Base-by-base conservation (phyloP, 2,329 filamentous ascomycete species). In the Cercospora citrullina region DNA sequence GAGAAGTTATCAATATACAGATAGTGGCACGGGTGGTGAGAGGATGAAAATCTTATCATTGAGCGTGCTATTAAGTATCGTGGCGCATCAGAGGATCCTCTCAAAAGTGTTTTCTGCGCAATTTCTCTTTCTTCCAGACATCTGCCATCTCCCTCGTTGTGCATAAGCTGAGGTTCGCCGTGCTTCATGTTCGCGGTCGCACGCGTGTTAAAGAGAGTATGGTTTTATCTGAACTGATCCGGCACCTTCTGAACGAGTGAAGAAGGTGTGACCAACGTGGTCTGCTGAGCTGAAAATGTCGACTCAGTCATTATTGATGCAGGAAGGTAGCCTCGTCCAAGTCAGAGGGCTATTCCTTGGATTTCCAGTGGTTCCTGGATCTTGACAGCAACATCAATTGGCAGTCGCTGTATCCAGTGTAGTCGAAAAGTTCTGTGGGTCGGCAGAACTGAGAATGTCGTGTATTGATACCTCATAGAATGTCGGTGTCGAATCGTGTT, bases 241-340 rank as follows among this genome's bases (percentile, higher is more conserved):
- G 62, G 75, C 73, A 72, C 60, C 72, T 72, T 70, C 71, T 74
- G 69, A 74, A 65, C 9, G 74, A 75, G 69, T 74, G 73, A 75
- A 73, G 72, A 71, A 73, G 71, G 71, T 70, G 72, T 75, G 71
- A 76, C 74, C 75, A 77, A 77, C 75, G 62, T 57, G 61, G 68
- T 75, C 69, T 51, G 21, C 28, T 65, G 71, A 70, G 71, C 68
- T 67, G 18, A 21, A n/a, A 45, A 12, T 2, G 68, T 62, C 63
- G 69, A 64, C 69, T 64, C 71, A 55, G 26, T 7, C 45, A 53
- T 12, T 60, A 30, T 66, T 55, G 10, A n/a, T 48, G 55, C 58
- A 16, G n/a, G 10, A 62, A 60, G 67, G 55, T 55, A 69, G 36
- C 67, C 69, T 70, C 63, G 48, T 74, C 68, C 16, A 51, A 65